Evolutionary conservation across 2,329 filamentous ascomycete genomes (phyloP), one percentile per base, ranked within the genome.

Genomic region (Emergomyces orientalis): DNA sequence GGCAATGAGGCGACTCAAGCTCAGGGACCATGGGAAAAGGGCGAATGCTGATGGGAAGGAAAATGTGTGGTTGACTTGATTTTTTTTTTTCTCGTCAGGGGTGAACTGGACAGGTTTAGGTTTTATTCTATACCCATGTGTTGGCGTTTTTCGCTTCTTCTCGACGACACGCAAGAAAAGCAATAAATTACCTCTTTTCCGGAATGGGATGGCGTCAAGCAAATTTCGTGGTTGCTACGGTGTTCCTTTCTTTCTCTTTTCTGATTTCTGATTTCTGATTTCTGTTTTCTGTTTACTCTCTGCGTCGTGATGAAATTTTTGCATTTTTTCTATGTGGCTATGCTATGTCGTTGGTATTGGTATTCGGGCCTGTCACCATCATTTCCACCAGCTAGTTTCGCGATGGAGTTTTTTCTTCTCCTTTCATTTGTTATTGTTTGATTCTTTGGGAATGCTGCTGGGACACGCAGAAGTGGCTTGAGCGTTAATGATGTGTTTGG

Each of bases 1-100:
- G 11, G 74, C 75, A 3, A 69, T 73, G 62, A 72, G 71, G n/a
- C 69, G 75, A 45, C 67, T 77, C 14, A 72, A 71, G 55, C 71
- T 69, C 51, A 73, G 70, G 63, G 66, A 68, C 54, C 66, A 71
- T 34, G 59, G 39, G 68, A 65, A 63, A 67, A 68, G 43, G 25
- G 22, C 25, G 2, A 59, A 61, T 25, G 56, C 55, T 34, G 67
- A 69, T n/a, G 74, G 71, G 32, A 75, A 74, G 63, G 74, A 76
- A 63, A 75, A 73, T 66, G 62, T 70, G 3, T 65, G 63, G 51
- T 54, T 68, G 8, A 58, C 62, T 64, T 51, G 47, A 43, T 51
- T 63, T 19, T 11, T 39, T 39, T 39, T 39, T 14, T 22, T 25
- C 11, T 25, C 22, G 45, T 47, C 45, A 25, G 17, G 17, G 22